Percentiles rank a stretch among this genome's conserved stretches.
phyloP scores from a whole-genome alignment of 2,329 filamentous ascomycete genomes.

The Curvularia lunata region DNA sequence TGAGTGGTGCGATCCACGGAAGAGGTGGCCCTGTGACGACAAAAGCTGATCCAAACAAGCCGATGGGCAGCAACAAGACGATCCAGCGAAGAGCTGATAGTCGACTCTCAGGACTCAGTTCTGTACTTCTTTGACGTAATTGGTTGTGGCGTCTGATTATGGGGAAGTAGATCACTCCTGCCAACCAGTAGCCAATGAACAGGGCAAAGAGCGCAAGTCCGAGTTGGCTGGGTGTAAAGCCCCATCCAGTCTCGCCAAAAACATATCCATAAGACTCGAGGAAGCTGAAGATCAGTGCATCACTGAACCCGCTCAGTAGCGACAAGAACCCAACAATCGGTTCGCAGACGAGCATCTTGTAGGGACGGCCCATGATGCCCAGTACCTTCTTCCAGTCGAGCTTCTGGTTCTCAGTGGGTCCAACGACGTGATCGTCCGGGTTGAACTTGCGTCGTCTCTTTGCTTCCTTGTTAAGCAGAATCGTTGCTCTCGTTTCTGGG shows the following conservation, averaged over 20 bases:
- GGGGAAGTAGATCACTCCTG: slow-evolving; percentile 65
- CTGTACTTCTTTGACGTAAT: slow-evolving; percentile 53
- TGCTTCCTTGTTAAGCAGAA: slow-evolving; percentile 78
- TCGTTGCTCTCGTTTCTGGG: slow-evolving; percentile 76
- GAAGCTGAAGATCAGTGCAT: slow-evolving; percentile 80
- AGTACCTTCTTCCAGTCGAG: slow-evolving; percentile 39
- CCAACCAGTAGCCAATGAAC: slow-evolving; percentile 69
- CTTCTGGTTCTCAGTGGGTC: slow-evolving; percentile 67
- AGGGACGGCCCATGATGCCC: slow-evolving; percentile 67
- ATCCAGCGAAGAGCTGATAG: slow-evolving; percentile 70
- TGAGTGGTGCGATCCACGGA: slow-evolving; percentile 65
- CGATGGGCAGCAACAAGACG: slow-evolving; percentile 66
- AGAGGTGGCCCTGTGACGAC: slow-evolving; percentile 62
- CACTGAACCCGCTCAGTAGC: slow-evolving; percentile 74
- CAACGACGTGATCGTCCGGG: slow-evolving; percentile 61
- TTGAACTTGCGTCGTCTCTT: slow-evolving; percentile 70
- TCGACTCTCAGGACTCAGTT: slow-evolving; percentile 67
- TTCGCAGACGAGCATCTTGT: slow-evolving; percentile 75
- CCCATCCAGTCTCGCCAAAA: slow-evolving; percentile 65
- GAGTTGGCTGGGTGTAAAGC: slow-evolving; percentile 63
- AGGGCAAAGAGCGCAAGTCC: slow-evolving; percentile 65
- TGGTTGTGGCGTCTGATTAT: slow-evolving; percentile 56
- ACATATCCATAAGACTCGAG: slow-evolving; percentile 73
- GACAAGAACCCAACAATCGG: slow-evolving; percentile 75
- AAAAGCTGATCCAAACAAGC: slow-evolving; percentile 73